Percentiles rank a stretch among this genome's conserved stretches.
phyloP scores from a whole-genome alignment of 2,329 filamentous ascomycete genomes.

The Daldinia sp. region DNA sequence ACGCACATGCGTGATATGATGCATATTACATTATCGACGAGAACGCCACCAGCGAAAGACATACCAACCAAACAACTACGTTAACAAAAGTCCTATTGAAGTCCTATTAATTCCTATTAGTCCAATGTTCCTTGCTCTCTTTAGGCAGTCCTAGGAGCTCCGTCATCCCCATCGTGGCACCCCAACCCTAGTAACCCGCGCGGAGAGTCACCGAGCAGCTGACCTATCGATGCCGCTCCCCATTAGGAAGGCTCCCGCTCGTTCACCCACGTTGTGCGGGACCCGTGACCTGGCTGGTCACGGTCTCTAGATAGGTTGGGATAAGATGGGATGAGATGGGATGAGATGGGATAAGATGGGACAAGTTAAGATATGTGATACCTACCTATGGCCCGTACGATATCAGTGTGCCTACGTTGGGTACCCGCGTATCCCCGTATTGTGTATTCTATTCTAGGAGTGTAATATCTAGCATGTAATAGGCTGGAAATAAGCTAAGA shows the following conservation, averaged over 20 bases:
- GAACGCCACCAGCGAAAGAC: conserved; percentile 11
- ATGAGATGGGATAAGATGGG: too few relatives aligned
- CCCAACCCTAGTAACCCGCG: conserved; percentile 33
- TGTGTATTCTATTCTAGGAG: neutral
- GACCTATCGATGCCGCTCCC: conserved; percentile 27
- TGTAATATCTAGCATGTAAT: neutral
- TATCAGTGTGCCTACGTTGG: neutral
- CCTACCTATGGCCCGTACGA: too few relatives aligned
- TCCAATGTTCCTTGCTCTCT: neutral
- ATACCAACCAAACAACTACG: neutral
- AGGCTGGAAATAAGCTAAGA: neutral
- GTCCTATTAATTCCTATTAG: neutral
- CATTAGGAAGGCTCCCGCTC: conserved; percentile 31
- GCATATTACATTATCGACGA: conserved; percentile 11
- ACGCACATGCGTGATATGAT: conserved; percentile 6
- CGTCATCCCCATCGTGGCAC: conserved; percentile 7
- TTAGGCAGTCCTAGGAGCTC: conserved; percentile 2
- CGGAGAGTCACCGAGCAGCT: conserved; percentile 22
- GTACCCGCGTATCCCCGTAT: neutral
- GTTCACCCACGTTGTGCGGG: conserved; percentile 8
- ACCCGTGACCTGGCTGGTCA: conserved; percentile 29
- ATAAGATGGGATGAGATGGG: neutral
- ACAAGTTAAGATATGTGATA: too few relatives aligned
- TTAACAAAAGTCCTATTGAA: neutral
- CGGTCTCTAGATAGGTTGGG: conserved; percentile 25